phyloP scores from a whole-genome alignment of 2,329 filamentous ascomycete species.

The Lasiodiplodia theobromae region DNA sequence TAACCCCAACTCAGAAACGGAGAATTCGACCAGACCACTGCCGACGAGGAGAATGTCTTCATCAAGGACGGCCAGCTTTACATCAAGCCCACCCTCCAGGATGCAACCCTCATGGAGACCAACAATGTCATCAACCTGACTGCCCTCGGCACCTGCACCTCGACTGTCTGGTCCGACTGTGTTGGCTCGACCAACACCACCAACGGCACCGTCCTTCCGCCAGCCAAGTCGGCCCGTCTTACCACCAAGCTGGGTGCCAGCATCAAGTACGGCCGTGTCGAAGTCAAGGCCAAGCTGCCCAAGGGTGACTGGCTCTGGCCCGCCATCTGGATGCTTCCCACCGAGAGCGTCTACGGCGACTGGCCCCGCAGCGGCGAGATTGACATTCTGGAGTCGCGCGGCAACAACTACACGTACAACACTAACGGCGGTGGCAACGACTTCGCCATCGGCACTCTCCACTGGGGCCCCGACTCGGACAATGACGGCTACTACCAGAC shows the following conservation, averaged over 20 bases:
- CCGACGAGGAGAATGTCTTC: slow-evolving; percentile 59
- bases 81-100: slow-evolving; percentile 30
- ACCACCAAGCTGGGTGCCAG: slow-evolving; percentile 55
- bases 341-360: slow-evolving; percentile 40
- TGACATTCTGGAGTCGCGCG: slow-evolving; percentile 60
- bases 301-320: slow-evolving; percentile 60
- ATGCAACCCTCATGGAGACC: slow-evolving; percentile 33
- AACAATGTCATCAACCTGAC: slow-evolving; percentile 52
- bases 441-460: slow-evolving; percentile 53
- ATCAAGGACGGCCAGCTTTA: slow-evolving; percentile 49
- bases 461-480: slow-evolving; percentile 52
- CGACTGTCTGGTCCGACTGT: slow-evolving; percentile 29
- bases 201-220: slow-evolving; percentile 56
- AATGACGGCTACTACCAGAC: slow-evolving; percentile 42
- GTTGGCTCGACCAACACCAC: slow-evolving; percentile 52
- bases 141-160: slow-evolving; percentile 24
- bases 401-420: slow-evolving; percentile 49
- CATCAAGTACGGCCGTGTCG: slow-evolving; percentile 59
- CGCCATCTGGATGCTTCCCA: slow-evolving; percentile 33
- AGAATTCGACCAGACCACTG: slow-evolving; percentile 63
- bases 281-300: slow-evolving; percentile 61
- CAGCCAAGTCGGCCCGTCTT: slow-evolving; percentile 58
- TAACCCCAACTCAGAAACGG: slow-evolving; percentile 42
- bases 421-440: slow-evolving; percentile 53
- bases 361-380: slow-evolving; percentile 64